Conservation (phyloP, 202 grass and related monocot species). For the Schoenoplectus triqueter region DNA sequence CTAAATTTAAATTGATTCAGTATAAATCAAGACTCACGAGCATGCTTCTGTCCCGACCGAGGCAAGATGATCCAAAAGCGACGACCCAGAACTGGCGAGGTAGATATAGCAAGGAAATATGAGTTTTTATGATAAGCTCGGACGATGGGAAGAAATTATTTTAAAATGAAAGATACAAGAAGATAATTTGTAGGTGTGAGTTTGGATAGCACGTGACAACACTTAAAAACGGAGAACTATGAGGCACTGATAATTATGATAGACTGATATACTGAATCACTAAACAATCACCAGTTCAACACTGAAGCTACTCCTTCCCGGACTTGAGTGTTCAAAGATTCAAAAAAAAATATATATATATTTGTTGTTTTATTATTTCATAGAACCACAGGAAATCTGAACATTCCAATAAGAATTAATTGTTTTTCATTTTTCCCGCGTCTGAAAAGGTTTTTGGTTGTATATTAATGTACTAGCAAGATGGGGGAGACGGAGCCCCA, state of each 20-base stretch:
- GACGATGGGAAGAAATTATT: background rate
- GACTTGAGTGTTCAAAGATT: background rate
- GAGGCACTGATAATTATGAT: too few relatives aligned
- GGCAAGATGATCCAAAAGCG: too few relatives aligned
- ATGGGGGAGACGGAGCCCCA: background rate
- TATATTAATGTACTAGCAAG: constrained; percentile 17
- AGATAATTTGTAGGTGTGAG: background rate
- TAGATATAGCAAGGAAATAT: too few relatives aligned
- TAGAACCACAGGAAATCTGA: constrained; percentile 11
- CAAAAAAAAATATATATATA: background rate
- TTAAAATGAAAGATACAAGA: background rate
- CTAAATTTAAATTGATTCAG: too few relatives aligned
- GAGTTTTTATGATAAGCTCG: too few relatives aligned
- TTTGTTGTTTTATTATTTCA: background rate
- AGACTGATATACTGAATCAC: too few relatives aligned
- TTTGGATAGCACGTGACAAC: background rate
- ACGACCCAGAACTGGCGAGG: too few relatives aligned
- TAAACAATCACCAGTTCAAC: too few relatives aligned
- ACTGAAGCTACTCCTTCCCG: too few relatives aligned
- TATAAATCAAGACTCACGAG: too few relatives aligned
- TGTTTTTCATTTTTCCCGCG: constrained; percentile 19
- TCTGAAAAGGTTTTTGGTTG: constrained; percentile 3
- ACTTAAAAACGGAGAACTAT: too few relatives aligned
- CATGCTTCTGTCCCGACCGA: too few relatives aligned
- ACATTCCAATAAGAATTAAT: background rate